Evolutionary conservation across 2,329 filamentous ascomycete species (phyloP).

Genomic region (Fusarium sacchari): DNA sequence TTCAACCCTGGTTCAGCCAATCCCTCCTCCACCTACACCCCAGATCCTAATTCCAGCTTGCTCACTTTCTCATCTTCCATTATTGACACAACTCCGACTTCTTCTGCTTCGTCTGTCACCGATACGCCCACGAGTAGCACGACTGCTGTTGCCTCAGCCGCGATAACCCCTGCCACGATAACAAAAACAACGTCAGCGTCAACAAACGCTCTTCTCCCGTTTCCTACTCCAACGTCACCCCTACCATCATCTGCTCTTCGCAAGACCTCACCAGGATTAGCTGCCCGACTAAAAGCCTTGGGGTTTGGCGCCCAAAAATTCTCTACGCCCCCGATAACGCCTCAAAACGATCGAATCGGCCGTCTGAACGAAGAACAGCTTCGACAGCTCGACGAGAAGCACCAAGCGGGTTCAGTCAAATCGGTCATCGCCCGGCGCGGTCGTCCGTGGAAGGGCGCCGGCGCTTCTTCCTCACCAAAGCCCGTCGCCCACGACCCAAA

Average conservation of each 20-base stretch:
- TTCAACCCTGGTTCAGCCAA: slow-evolving; percentile 45
- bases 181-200: slow-evolving; percentile 41
- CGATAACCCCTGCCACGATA: slow-evolving; percentile 31
- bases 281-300: slow-evolving; percentile 71
- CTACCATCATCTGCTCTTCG: slow-evolving; percentile 52
- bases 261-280: slow-evolving; percentile 72
- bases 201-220: slow-evolving; percentile 37
- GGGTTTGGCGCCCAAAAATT: slow-evolving; percentile 64
- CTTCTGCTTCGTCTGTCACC: slow-evolving; percentile 25
- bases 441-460: slow-evolving; percentile 76
- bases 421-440: slow-evolving; percentile 71
- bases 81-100: slow-evolving; percentile 38
- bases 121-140: slow-evolving; percentile 21
- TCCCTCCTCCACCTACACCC: slow-evolving; percentile 39
- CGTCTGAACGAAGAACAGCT: slow-evolving; percentile 77
- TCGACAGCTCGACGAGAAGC: slow-evolving; percentile 73
- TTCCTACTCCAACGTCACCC: slow-evolving; percentile 39
- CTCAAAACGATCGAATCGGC: slow-evolving; percentile 64
- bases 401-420: slow-evolving; percentile 64
- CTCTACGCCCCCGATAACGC: slow-evolving; percentile 41
- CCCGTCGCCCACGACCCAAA: slow-evolving; percentile 38
- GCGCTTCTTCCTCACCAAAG: slow-evolving; percentile 49
- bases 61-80: slow-evolving; percentile 34
- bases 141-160: slow-evolving; percentile 33
- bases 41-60: slow-evolving; percentile 40